phyloP scores from a whole-genome alignment of 192 early-diverging fungal species.

The Endogone sp. region DNA sequence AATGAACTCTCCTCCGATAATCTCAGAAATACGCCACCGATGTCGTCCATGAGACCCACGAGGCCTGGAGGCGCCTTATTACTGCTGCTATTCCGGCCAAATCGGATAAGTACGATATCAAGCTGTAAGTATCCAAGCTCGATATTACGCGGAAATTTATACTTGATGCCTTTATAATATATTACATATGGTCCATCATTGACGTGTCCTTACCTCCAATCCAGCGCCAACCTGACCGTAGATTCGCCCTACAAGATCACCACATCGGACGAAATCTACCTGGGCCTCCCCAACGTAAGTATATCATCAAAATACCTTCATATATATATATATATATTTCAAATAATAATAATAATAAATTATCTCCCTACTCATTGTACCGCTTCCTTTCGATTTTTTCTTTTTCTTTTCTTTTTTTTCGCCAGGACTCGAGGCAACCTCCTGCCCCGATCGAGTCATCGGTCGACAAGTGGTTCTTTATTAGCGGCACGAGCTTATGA shows the following conservation, averaged over 20 bases:
- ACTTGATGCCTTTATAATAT: neutral
- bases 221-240: slow-evolving; percentile 65
- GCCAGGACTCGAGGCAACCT: slow-evolving; percentile 46
- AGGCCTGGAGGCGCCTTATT: slow-evolving; percentile 88
- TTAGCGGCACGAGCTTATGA: slow-evolving; percentile 35
- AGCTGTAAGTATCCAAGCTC: slow-evolving; percentile 40
- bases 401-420: too few species aligned
- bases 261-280: slow-evolving; percentile 49
- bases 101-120: slow-evolving; percentile 66
- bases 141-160: neutral
- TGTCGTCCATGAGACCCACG: slow-evolving; percentile 85
- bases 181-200: slow-evolving; percentile 4
- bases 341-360: slow-evolving; percentile 14
- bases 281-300: slow-evolving; percentile 56
- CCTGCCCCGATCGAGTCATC: slow-evolving; percentile 75
- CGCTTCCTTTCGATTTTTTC: neutral
- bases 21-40: slow-evolving; percentile 76
- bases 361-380: slow-evolving; percentile 10
- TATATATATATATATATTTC: slow-evolving; percentile 13
- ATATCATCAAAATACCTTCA: too few species aligned
- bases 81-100: slow-evolving; percentile 31
- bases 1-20: too few species aligned
- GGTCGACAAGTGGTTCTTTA: slow-evolving; percentile 99
- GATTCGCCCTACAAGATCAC: slow-evolving; percentile 67
- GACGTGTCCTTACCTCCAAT: slow-evolving; percentile 2